Conservation (phyloP, 331 rosid species). For the Quercus tomentella region DNA sequence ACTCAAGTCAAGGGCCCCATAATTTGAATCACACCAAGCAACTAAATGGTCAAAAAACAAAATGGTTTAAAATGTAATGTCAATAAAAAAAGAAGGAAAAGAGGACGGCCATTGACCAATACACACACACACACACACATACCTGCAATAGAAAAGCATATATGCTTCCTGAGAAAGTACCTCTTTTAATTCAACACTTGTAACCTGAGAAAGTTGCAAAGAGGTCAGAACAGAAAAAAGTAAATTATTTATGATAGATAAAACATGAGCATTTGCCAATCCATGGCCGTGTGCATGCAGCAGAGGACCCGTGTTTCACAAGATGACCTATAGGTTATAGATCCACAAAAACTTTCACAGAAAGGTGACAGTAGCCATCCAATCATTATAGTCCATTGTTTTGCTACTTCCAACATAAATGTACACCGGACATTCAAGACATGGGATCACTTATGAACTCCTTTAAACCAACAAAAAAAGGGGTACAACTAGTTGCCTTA, state of each 20-base stretch:
- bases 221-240: conserved; percentile 17
- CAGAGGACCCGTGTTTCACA: not conserved
- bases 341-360: not conserved
- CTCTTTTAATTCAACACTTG: conserved; percentile 69
- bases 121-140: conserved; percentile 8
- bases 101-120: not conserved
- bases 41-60: not conserved
- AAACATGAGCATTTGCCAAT: not conserved
- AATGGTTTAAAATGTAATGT: not conserved
- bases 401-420: not conserved
- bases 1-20: not conserved
- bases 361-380: not conserved
- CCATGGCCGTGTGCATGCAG: not conserved
- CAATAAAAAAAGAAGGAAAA: not conserved
- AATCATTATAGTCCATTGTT: not conserved
- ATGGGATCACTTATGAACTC: not conserved
- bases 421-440: not conserved
- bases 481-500: not conserved
- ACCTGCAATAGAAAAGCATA: conserved; percentile 96
- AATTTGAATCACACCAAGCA: not conserved
- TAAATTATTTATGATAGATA: not conserved
- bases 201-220: conserved; percentile 48
- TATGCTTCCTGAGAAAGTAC: conserved; percentile 96
- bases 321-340: not conserved
- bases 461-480: not conserved